Evolutionary conservation across 768 basidiomycete species (phyloP), one percentile per base, ranked within the genome.

Genomic region (Lentinus tigrinus): DNA sequence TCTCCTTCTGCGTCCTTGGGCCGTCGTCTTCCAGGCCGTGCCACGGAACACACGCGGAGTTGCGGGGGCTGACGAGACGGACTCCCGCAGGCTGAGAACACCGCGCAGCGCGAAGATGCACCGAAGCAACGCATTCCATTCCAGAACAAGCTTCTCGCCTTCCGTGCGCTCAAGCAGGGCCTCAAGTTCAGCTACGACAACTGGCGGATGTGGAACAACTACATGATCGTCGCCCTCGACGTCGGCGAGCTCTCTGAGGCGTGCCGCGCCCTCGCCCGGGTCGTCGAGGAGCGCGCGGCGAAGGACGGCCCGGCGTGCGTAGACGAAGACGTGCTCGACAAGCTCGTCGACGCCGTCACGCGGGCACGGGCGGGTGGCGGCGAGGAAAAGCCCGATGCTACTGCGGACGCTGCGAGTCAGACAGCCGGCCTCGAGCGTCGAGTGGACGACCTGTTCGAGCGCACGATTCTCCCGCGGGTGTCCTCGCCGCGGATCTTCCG

Each of bases 201-300:
- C 68, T 98, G 96, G 95, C 84, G 93, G 19, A 95, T 99, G 91
- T 99, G 97, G 97, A 81, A 81, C 60, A 99, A 99, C 77, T 98
- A 95, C 77, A 95, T 93, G 88, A 78, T 97, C 67, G 88, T 98
- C 26, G 82, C 92, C 3, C 79, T 97, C 72, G 94, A 98, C 63
- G 90, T 98, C 19, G 96, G 95, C 7, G 95, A 98, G 69, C 80
- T 98, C 48, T 78, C 84, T 1, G 96, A 99, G 69, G 88, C 93
- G 0, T 87, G 85, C 57, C 87, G 92, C 38, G 96, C 95, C 0
- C 78, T 93, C 21, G 80, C 81, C 0, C 87, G 94, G 3, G 79
- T 98, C 56, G 83, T 98, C 37, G 92, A 95, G 63, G 82, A 85
- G 69, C 83, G 85, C n/a, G 78, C 79, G 24, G 69, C 70, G 51